Conservation (phyloP, 768 basidiomycete genomes). For the Mycena rosella region DNA sequence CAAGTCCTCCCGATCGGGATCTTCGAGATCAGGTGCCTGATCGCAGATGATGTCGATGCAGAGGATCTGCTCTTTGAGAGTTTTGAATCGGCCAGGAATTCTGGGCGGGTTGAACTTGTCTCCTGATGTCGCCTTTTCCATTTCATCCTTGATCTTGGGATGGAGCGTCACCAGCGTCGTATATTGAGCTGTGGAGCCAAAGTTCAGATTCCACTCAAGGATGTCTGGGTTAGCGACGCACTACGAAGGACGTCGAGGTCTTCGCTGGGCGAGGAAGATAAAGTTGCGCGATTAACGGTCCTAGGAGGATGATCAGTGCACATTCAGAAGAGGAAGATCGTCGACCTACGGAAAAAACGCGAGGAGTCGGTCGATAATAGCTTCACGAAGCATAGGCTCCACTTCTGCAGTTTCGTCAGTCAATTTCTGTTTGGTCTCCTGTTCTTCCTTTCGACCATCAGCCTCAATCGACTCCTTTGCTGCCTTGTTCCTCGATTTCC, state of each 20-base stretch:
- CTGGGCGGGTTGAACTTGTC: background rate
- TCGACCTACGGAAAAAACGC: constrained; percentile 22
- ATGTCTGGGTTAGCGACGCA: background rate
- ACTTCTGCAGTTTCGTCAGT: constrained; percentile 20
- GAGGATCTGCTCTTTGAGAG: constrained; percentile 34
- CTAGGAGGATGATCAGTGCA: constrained; percentile 2
- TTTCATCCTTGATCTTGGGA: constrained; percentile 24
- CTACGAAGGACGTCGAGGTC: constrained; percentile 22
- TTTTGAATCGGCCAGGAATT: constrained; percentile 26
- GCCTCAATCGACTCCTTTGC: background rate
- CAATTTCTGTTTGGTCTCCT: constrained; percentile 24
- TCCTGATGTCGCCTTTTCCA: constrained; percentile 4
- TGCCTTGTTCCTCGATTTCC: constrained; percentile 38
- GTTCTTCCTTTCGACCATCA: constrained; percentile 24
- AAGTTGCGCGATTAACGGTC: constrained; percentile 11
- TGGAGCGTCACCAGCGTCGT: constrained; percentile 14
- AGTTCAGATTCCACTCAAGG: background rate
- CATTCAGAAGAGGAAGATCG: background rate
- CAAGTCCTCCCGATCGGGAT: constrained; percentile 33
- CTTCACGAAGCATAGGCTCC: constrained; percentile 40
- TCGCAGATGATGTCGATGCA: constrained; percentile 25
- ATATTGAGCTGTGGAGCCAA: constrained; percentile 11
- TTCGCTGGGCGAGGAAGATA: constrained; percentile 28
- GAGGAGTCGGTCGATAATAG: constrained; percentile 40
- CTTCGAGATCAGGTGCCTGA: constrained; percentile 20